These are phyloP conservation scores for Solioccasus polychromus DNA, from an alignment of 768 basidiomycete species.

Conservation along the genomic window DNA sequence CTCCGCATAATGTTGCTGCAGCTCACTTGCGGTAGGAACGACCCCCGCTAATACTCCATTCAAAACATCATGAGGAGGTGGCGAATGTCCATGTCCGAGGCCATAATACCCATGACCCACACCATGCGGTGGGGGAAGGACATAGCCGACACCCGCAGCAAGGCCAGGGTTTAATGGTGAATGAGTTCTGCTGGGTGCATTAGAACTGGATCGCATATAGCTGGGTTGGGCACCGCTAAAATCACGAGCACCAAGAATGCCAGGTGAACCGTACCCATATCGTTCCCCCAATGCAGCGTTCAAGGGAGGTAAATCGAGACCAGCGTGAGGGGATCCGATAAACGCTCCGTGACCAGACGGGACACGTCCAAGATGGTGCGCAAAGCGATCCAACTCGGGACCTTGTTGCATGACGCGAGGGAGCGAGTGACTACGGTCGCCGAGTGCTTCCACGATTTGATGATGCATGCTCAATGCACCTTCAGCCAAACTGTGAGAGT, in stretches of 20 bases:
- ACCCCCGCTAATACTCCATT: conserved; percentile 24
- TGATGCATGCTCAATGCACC: conserved; percentile 35
- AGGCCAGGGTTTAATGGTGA: conserved; percentile 59
- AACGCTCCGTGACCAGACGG: conserved; percentile 35
- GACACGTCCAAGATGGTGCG: conserved; percentile 34
- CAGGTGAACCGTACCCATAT: conserved; percentile 37
- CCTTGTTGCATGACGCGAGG: conserved; percentile 31
- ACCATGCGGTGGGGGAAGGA: conserved; percentile 38
- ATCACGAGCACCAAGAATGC: conserved; percentile 31
- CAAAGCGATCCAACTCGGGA: conserved; percentile 31
- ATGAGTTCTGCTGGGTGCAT: conserved; percentile 70
- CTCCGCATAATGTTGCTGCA: conserved; percentile 70
- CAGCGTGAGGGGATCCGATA: conserved; percentile 38
- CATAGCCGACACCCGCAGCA: conserved; percentile 38
- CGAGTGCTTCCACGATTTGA: conserved; percentile 34
- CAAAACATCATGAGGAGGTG: conserved; percentile 32
- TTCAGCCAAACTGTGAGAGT: conserved; percentile 35
- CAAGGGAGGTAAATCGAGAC: conserved; percentile 65
- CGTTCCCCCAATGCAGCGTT: conserved; percentile 39
- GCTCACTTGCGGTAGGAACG: conserved; percentile 52
- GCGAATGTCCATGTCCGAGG: conserved; percentile 38
- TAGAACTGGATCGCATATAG: conserved; percentile 63
- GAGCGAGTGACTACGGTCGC: conserved; percentile 33
- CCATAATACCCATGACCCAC: conserved; percentile 36
- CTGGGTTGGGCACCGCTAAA: conserved; percentile 44